Evolutionary conservation across 345 rosid species (phyloP).

Genomic region (Pelargonium nanum): DNA sequence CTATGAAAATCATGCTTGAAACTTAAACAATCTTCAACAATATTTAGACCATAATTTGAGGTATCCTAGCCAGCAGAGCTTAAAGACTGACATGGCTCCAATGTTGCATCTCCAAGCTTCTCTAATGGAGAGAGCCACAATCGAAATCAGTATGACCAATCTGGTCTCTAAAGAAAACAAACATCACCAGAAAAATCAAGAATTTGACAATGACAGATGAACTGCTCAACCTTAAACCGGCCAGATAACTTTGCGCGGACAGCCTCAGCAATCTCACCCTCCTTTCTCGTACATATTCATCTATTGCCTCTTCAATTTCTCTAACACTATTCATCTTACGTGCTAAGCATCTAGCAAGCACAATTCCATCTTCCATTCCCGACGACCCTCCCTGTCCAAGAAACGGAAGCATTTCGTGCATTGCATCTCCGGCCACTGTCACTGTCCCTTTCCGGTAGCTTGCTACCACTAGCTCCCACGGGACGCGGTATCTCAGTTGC

Average conservation of each 20-base stretch:
- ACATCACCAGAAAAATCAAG: neutral
- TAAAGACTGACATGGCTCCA: too few species aligned
- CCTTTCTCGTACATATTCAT: constrained; percentile 26
- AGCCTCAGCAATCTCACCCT: constrained; percentile 23
- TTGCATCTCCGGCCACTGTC: constrained; percentile 44
- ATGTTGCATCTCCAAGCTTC: too few species aligned
- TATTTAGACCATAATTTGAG: too few species aligned
- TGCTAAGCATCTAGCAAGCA: constrained; percentile 39
- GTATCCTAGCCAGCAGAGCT: too few species aligned
- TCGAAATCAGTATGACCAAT: neutral
- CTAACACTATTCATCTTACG: constrained; percentile 3
- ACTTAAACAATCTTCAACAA: too few species aligned
- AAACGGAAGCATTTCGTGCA: constrained; percentile 50
- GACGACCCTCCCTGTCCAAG: constrained; percentile 43
- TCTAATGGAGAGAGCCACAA: neutral
- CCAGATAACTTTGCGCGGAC: neutral
- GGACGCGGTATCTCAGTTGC: constrained; percentile 33
- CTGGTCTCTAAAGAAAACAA: neutral
- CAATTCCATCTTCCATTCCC: constrained; percentile 40
- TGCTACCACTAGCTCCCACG: constrained; percentile 25
- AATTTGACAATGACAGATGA: neutral
- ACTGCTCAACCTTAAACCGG: neutral
- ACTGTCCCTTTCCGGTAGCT: constrained; percentile 31
- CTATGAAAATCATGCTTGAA: too few species aligned
- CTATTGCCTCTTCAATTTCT: constrained; percentile 23